Base-by-base conservation (phyloP, 1,284 basidiomycete species). In the Caloboletus inedulis region DNA sequence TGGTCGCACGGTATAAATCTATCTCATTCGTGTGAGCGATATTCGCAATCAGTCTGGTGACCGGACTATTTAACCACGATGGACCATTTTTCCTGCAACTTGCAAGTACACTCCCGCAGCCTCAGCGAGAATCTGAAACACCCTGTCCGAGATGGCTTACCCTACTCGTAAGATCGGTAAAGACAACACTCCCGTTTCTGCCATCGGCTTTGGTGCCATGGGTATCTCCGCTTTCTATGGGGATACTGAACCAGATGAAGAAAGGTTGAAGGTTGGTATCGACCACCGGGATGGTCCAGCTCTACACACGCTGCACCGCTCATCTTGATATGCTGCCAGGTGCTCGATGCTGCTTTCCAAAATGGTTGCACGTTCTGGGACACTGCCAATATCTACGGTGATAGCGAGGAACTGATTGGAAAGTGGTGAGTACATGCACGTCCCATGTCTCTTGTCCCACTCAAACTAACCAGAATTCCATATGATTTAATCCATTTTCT, bases 201-300 rank as follows among this genome's bases (percentile, higher is more conserved):
- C 69, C 30, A 65, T 75, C 8, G 72, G 73, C 14, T 73, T 70
- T 52, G 73, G 73, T 36, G 66, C 67, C 21, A 75, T 73, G 73
- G 69, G 69, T 7, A 60, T 76, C n/a, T 63, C 70, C 2, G 64
- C 62, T 3, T 67, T 58, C 54, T 76, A 75, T 45, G 75, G 74
- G 16, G 43, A 52, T 3, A 52, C 57, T 1, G 64, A 63, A 4
- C 43, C 70, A 0, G 76, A 78, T 39, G 75, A 77, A 52, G 71
- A 75, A 47, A 69, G 76, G 5, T 66, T 77, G 51, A 73, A 75
- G 65, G 75, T 75, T n/a, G n/a, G 57, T 39, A 29, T 43, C 14
- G 0, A 23, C 16, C 31, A 13, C 8, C n/a, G n/a, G n/a, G n/a
- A n/a, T n/a, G 4, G 14, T 14, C 10, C 25, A 14, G 10, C 16